These are phyloP conservation scores for Antarctomyces pellizariae DNA, from an alignment of 495 filamentous ascomycete genomes.

Conservation along the genomic window DNA sequence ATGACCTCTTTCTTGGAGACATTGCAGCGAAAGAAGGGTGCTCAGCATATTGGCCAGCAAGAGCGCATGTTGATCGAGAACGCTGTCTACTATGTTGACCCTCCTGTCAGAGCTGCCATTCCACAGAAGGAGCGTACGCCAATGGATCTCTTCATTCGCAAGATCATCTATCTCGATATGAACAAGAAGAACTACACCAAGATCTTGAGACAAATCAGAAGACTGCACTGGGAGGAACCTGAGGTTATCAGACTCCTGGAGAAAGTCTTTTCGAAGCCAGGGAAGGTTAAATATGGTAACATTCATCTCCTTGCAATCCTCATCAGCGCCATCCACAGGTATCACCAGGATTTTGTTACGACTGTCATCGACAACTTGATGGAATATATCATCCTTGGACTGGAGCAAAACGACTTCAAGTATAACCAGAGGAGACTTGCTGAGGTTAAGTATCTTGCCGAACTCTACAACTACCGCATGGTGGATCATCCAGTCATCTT, in stretches of 20 bases:
- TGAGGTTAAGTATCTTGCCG: constrained; percentile 88
- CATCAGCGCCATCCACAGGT: constrained; percentile 66
- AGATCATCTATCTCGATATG: constrained; percentile 78
- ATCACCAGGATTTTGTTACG: constrained; percentile 78
- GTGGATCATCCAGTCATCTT: constrained; percentile 91
- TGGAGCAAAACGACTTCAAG: constrained; percentile 94
- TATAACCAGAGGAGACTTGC: constrained; percentile 91
- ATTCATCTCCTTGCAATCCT: constrained; percentile 87
- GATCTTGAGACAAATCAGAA: constrained; percentile 76
- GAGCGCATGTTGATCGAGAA: constrained; percentile 98
- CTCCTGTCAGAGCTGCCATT: constrained; percentile 79
- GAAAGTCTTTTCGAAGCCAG: constrained; percentile 85
- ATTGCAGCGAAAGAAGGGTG: constrained; percentile 81
- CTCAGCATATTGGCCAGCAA: constrained; percentile 83
- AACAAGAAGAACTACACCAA: constrained; percentile 86
- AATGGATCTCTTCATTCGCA: constrained; percentile 75
- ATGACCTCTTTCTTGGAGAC: constrained; percentile 92
- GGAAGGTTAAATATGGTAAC: constrained; percentile 93
- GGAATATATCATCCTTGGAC: constrained; percentile 66
- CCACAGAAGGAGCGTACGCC: constrained; percentile 90
- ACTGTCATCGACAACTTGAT: constrained; percentile 72
- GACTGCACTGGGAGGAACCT: constrained; percentile 88
- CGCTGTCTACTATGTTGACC: constrained; percentile 93
- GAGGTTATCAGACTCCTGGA: constrained; percentile 46
- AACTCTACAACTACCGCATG: constrained; percentile 96